Evolutionary conservation across 108 stramenopile genomes (phyloP).

Genomic region (Discostella pseudostelligera): DNA sequence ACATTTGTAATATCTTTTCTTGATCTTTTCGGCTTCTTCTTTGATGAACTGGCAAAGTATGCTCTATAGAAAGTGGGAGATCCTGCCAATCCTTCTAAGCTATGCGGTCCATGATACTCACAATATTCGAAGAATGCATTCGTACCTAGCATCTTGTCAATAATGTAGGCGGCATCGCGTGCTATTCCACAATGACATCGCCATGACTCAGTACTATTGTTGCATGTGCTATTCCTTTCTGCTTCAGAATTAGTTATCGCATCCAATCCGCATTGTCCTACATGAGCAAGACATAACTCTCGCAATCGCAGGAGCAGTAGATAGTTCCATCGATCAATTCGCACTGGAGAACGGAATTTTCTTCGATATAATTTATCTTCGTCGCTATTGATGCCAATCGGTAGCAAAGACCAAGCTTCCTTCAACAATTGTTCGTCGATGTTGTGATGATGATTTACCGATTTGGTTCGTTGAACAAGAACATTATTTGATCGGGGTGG

Average conservation of each 20-base stretch:
- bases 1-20: neutral
- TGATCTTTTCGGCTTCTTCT: slow-evolving; percentile 8
- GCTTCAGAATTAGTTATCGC: neutral
- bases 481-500: slow-evolving; percentile 5
- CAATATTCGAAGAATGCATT: slow-evolving; percentile 38
- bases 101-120: slow-evolving; percentile 42
- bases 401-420: slow-evolving; percentile 28
- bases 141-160: slow-evolving; percentile 27
- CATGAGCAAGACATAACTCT: slow-evolving; percentile 26
- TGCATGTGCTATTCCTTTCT: neutral
- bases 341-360: slow-evolving; percentile 30
- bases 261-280: neutral
- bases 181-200: slow-evolving; percentile 24
- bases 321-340: slow-evolving; percentile 28
- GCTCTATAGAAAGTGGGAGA: slow-evolving; percentile 40
- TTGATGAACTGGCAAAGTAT: slow-evolving; percentile 12
- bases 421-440: slow-evolving; percentile 7
- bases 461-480: slow-evolving; percentile 3
- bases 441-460: slow-evolving; percentile 5
- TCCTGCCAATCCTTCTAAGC: slow-evolving; percentile 34
- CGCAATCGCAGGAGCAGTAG: slow-evolving; percentile 20
- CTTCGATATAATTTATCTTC: slow-evolving; percentile 23
- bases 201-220: neutral
- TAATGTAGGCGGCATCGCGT: slow-evolving; percentile 23
- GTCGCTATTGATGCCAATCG: slow-evolving; percentile 19